A percentile compares a stretch with the other conserved stretches of the same genome.
Evolutionary conservation across 2,329 filamentous ascomycete species (phyloP).

Genomic region (Calonectria montana): DNA sequence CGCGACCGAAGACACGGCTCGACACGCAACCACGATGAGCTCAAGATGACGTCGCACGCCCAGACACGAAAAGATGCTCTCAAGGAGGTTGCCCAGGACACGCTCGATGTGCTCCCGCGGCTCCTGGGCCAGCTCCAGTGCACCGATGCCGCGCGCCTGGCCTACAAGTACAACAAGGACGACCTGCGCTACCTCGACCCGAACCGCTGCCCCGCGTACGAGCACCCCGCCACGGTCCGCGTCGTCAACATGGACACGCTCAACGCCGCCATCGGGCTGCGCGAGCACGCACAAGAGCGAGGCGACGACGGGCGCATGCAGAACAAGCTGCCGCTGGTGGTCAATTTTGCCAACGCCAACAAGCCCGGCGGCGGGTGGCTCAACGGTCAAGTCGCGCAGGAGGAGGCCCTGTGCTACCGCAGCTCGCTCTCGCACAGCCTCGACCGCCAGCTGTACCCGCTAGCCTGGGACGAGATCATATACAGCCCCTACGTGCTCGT

Average conservation of each 20-base stretch:
- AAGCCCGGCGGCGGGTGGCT: constrained; percentile 22
- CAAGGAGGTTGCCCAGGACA: constrained; percentile 13
- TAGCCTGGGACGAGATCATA: constrained; percentile 18
- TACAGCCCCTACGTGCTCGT: constrained; percentile 24
- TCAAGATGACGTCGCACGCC: not conserved
- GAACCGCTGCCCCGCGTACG: constrained; percentile 8
- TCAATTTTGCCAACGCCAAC: constrained; percentile 25
- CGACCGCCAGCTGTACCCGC: not conserved
- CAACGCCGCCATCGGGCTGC: constrained; percentile 10
- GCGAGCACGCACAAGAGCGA: not conserved
- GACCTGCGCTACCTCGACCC: constrained; percentile 12
- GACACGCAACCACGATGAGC: not conserved
- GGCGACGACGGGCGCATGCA: not conserved
- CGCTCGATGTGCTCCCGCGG: constrained; percentile 3
- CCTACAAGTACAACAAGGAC: not conserved
- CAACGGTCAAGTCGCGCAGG: constrained; percentile 20
- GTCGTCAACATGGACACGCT: constrained; percentile 24
- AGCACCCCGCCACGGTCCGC: constrained; percentile 8
- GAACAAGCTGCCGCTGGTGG: not conserved
- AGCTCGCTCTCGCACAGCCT: constrained; percentile 20
- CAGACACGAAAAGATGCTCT: not conserved
- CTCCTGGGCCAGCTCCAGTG: constrained; percentile 1
- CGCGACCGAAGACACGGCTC: not conserved
- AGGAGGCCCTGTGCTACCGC: constrained; percentile 24
- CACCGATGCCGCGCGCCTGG: not conserved